Evolutionary conservation across 345 rosid genomes (phyloP).

Genomic region (Aquilaria sinensis): DNA sequence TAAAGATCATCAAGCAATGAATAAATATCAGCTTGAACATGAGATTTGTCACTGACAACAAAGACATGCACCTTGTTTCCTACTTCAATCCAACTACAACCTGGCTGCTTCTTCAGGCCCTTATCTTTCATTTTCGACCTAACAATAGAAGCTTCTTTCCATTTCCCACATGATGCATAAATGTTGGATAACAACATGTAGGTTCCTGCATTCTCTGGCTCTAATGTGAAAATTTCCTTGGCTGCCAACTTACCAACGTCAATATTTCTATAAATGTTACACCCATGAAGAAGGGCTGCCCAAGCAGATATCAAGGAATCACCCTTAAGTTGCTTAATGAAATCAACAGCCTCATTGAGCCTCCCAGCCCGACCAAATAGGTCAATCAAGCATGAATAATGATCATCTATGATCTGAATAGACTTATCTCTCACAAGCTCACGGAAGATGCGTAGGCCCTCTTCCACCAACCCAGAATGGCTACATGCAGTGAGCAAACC

Average conservation of each 20-base stretch:
- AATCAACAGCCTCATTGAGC: slow-evolving; percentile 40
- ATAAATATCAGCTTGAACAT: slow-evolving; percentile 29
- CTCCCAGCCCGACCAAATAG: slow-evolving; percentile 66
- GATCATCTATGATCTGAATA: slow-evolving; percentile 51
- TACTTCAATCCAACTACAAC: slow-evolving; percentile 67
- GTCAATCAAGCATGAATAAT: slow-evolving; percentile 63
- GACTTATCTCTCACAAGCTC: slow-evolving; percentile 40
- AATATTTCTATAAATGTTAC: slow-evolving; percentile 41
- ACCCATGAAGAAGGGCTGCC: slow-evolving; percentile 68
- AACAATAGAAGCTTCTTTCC: slow-evolving; percentile 45
- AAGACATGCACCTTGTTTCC: slow-evolving; percentile 41
- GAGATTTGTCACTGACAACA: slow-evolving; percentile 51
- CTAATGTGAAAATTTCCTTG: slow-evolving; percentile 33
- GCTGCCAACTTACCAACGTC: slow-evolving; percentile 49
- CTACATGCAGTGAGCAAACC: slow-evolving; percentile 66
- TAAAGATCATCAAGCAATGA: slow-evolving; percentile 33
- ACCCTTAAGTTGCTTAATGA: slow-evolving; percentile 25
- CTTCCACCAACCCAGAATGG: slow-evolving; percentile 65
- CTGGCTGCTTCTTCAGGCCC: slow-evolving; percentile 70
- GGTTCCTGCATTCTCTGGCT: slow-evolving; percentile 51
- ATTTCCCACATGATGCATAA: slow-evolving; percentile 43
- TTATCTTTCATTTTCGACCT: slow-evolving; percentile 53
- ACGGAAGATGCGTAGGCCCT: slow-evolving; percentile 47
- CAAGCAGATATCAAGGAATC: slow-evolving; percentile 40
- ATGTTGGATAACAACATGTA: slow-evolving; percentile 52